These are phyloP conservation scores for Pittosporum tobira DNA, from an alignment of 129 eudicot species.

Conservation along the genomic window DNA sequence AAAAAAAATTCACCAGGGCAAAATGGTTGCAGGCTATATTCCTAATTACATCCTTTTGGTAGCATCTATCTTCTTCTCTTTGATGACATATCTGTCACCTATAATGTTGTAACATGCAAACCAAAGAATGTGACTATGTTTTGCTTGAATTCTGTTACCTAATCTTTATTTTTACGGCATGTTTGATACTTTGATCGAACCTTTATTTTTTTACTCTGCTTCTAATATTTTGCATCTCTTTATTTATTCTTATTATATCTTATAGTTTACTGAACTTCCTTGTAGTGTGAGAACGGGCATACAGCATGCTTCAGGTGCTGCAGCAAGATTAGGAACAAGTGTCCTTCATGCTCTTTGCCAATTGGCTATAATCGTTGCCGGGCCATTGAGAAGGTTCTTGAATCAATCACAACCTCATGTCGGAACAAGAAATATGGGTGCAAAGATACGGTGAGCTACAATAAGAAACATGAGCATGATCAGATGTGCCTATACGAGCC, in stretches of 20 bases:
- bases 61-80: too few relatives aligned
- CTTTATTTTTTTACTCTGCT: too few relatives aligned
- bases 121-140: too few relatives aligned
- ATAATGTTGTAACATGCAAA: too few relatives aligned
- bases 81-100: too few relatives aligned
- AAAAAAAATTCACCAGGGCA: too few relatives aligned
- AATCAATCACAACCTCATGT: constrained; percentile 46
- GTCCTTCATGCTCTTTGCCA: constrained; percentile 57
- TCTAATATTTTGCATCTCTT: not conserved
- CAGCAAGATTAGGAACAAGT: constrained; percentile 35
- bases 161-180: too few relatives aligned
- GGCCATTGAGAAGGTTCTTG: constrained; percentile 67
- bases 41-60: too few relatives aligned
- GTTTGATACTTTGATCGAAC: too few relatives aligned
- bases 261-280: not conserved
- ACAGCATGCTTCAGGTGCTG: constrained; percentile 59
- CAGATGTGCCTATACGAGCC: constrained; percentile 33
- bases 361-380: constrained; percentile 66
- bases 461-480: constrained; percentile 45
- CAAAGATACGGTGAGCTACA: constrained; percentile 32
- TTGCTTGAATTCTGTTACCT: too few relatives aligned
- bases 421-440: constrained; percentile 48
- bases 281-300: constrained; percentile 71
- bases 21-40: too few relatives aligned
- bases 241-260: not conserved